Evolutionary conservation across 2,329 filamentous ascomycete species (phyloP), one percentile per base, ranked within the genome.

Genomic region (Ophiostoma novo-ulmi): DNA sequence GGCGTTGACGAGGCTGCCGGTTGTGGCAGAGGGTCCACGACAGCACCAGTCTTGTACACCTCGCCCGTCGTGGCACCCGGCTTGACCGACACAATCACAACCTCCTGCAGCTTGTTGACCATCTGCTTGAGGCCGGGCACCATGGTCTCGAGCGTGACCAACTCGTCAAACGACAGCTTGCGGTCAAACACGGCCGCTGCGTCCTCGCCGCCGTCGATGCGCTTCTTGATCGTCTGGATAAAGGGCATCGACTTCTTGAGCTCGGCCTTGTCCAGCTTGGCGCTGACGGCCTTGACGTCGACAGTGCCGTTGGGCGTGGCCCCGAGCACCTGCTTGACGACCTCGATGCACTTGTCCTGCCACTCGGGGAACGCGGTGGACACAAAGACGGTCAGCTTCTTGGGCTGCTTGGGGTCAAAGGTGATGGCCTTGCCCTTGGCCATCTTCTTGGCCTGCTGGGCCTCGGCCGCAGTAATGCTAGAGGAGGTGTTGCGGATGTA

Each of bases 171-270:
- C 0, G 88, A 85, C 73, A 99, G 84, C 81, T 94, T 92, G 74
- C 93, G 87, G 78, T 94, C 89, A 77, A 98, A 89, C 11, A 97
- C 92, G 1, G 81, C 84, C 35, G 86, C 83, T 1, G 87, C 82
- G 17, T 84, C 81, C 80, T 94, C 88, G 73, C 91, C 90, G 68
- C 85, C 84, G 71, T 93, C 84, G 70, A 99, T 86, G 69, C 92
- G 88, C 80, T 87, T 91, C 89, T 97, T 97, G 72, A 98, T 83
- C 7, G 80, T 82, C 82, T 98, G 94, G 68, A 97, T 89, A 77
- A 97, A 98, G 0, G 95, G 95, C 94, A 98, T 98, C 2, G 93
- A 94, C 82, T 96, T 95, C 88, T 98, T 99, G 86, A 93, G 93
- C 81, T 96, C 92, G 63, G 88, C 89, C 77, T 97, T 97, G 75